A percentile compares a stretch with the other conserved stretches of the same genome.
Evolutionary conservation across 176 grass and related monocot species (phyloP).

Genomic region (Zoysia japonica): DNA sequence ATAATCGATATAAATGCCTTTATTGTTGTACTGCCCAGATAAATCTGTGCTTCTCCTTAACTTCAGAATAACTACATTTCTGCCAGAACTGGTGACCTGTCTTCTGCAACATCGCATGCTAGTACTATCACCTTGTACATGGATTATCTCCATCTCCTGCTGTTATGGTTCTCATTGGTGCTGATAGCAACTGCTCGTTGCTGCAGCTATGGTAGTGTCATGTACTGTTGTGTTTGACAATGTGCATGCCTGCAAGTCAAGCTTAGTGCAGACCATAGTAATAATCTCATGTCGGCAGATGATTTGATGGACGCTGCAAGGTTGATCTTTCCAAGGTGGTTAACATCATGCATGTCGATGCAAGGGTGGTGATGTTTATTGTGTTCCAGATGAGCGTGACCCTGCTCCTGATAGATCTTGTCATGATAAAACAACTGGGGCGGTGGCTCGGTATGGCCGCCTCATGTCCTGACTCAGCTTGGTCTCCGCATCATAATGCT

Average conservation of each 20-base stretch:
- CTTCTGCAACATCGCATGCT: background rate
- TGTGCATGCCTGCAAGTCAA: slow-evolving; percentile 2
- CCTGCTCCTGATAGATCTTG: slow-evolving; percentile 38
- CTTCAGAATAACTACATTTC: background rate
- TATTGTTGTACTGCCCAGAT: slow-evolving; percentile 9
- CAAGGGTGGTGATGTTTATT: slow-evolving; percentile 34
- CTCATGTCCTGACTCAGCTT: slow-evolving; percentile 33
- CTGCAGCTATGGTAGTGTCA: background rate
- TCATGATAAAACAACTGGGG: slow-evolving; percentile 49
- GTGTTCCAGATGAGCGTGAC: slow-evolving; percentile 41
- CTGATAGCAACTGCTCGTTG: slow-evolving; percentile 1
- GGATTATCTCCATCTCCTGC: background rate
- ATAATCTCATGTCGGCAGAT: slow-evolving; percentile 15
- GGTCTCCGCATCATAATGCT: slow-evolving; percentile 28
- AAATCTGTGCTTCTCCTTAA: background rate
- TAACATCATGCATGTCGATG: slow-evolving; percentile 45
- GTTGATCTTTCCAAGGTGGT: slow-evolving; percentile 18
- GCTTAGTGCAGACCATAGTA: background rate
- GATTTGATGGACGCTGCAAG: slow-evolving; percentile 18
- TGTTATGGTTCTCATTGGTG: slow-evolving; percentile 7
- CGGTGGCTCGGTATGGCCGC: slow-evolving; percentile 50
- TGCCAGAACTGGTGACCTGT: background rate
- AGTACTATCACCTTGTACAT: background rate
- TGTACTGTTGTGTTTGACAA: slow-evolving; percentile 26
- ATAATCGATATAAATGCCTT: slow-evolving; percentile 16